Base-by-base conservation (phyloP, 1,284 basidiomycete genomes). In the Trametes polyzona region DNA sequence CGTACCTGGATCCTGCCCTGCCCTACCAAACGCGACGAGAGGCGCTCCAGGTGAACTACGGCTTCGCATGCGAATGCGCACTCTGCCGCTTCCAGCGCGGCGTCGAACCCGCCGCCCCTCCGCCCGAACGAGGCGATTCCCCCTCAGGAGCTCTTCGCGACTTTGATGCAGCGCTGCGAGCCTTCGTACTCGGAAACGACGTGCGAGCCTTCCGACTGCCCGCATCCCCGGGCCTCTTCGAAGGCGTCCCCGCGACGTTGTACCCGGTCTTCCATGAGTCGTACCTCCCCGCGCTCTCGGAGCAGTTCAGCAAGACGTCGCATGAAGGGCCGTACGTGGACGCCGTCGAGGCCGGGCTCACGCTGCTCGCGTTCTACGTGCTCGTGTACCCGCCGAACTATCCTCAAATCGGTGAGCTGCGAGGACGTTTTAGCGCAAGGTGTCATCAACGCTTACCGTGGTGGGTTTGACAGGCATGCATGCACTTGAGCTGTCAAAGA, bases 1-100 rank as follows among this genome's bases (percentile, higher is more conserved):
- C 89, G 3, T 92, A 92, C 65, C 71, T 90, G 39, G 90, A 92
- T 65, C 89, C 89, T 12, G 90, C 88, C 8, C 74, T 91, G 10
- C 71, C 76, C 7, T 67, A 82, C 35, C 78, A 85, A 61, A 78
- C 80, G 8, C 83, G 88, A 3, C 78, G 81, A 52, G 76, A 82
- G 32, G 81, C 84, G 24, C 78, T 90, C 35, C 74, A 77, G 37
- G 67, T 78, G 26, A 84, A 82, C 11, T 91, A 92, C 63, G 86
- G 84, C 11, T 92, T 92, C 70, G 72, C 69, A 24, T 92, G 90
- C 70, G 65, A 66, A 0, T 92, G 90, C 66, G 39, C 67, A 7
- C 79, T 85, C 9, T 91, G 87, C 70, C 63, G 57, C 27, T 78
- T 78, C 55, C 66, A 82, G 51, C 65, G 69, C 50, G 53, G 61